Percentiles rank a stretch among this genome's conserved stretches.
These are phyloP conservation scores for Leishmania mexicana DNA, from an alignment of 208 protist genomes.

Conservation along the genomic window DNA sequence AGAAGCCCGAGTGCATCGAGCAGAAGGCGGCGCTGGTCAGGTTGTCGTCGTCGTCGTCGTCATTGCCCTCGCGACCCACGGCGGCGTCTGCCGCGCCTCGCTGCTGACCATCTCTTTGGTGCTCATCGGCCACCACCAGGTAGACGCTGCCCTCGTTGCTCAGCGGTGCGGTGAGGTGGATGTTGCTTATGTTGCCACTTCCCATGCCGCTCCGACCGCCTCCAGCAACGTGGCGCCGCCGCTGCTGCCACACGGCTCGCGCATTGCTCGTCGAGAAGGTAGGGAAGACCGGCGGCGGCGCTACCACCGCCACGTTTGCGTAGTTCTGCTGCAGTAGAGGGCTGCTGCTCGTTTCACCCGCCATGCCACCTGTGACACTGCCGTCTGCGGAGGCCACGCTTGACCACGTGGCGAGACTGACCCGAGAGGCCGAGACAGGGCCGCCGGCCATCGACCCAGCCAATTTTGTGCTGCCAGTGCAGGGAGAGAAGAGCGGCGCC, in stretches of 20 bases:
- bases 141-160: constrained; percentile 22
- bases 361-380: not conserved
- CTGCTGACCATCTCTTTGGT: not conserved
- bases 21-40: constrained; percentile 26
- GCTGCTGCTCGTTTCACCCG: not conserved
- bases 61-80: not conserved
- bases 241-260: constrained; percentile 25
- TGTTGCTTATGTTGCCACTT: not conserved
- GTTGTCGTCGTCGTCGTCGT: not conserved
- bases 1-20: constrained; percentile 17
- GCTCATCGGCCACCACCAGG: not conserved
- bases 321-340: not conserved
- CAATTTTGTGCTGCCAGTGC: not conserved
- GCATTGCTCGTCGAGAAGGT: constrained; percentile 5
- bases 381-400: constrained; percentile 3
- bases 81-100: not conserved
- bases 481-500: not conserved
- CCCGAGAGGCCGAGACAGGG: constrained; percentile 4
- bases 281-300: constrained; percentile 19
- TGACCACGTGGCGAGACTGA: constrained; percentile 15
- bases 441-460: not conserved
- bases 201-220: not conserved
- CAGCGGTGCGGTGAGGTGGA: not conserved
- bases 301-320: constrained; percentile 15
- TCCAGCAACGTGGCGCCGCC: not conserved